Evolutionary conservation across 2,329 filamentous ascomycete species (phyloP).

Genomic region (Microcera coccophila): DNA sequence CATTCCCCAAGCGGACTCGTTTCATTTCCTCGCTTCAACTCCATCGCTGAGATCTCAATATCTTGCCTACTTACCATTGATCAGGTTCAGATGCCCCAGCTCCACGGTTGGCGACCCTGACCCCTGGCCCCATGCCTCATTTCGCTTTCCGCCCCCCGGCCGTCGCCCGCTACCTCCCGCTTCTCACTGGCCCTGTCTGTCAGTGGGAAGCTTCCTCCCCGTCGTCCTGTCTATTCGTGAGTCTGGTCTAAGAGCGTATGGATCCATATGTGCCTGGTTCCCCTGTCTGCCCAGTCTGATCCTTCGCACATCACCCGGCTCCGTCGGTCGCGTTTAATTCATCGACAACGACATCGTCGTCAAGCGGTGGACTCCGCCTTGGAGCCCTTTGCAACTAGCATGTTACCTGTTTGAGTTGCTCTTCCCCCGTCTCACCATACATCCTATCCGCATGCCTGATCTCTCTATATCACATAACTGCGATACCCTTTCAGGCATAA

Average conservation of each 20-base stretch:
- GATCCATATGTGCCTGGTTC: conserved; percentile 1
- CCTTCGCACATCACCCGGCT: conserved; percentile 18
- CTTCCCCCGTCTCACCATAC: background rate
- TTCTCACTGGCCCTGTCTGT: conserved; percentile 21
- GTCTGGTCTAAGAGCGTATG: background rate
- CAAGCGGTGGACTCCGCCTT: conserved; percentile 22
- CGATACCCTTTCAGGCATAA: background rate
- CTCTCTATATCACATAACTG: background rate
- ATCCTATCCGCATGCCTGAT: background rate
- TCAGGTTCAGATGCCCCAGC: conserved; percentile 25
- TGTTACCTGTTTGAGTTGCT: background rate
- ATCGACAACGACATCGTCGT: conserved; percentile 21
- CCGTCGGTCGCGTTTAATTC: conserved; percentile 27
- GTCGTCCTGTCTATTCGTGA: conserved; percentile 19
- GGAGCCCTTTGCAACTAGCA: conserved; percentile 13
- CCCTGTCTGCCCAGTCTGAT: conserved; percentile 27
- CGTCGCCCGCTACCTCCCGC: conserved; percentile 28
- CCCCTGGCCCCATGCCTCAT: conserved; percentile 20
- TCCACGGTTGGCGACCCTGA: conserved; percentile 25
- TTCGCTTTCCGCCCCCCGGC: conserved; percentile 21
- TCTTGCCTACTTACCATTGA: conserved; percentile 7
- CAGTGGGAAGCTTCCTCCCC: conserved; percentile 24
- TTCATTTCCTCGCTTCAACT: background rate
- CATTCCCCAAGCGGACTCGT: too few relatives aligned
- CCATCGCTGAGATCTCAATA: conserved; percentile 18